phyloP scores from a whole-genome alignment of 164 flowering plant species.

The Aristolochia contorta region DNA sequence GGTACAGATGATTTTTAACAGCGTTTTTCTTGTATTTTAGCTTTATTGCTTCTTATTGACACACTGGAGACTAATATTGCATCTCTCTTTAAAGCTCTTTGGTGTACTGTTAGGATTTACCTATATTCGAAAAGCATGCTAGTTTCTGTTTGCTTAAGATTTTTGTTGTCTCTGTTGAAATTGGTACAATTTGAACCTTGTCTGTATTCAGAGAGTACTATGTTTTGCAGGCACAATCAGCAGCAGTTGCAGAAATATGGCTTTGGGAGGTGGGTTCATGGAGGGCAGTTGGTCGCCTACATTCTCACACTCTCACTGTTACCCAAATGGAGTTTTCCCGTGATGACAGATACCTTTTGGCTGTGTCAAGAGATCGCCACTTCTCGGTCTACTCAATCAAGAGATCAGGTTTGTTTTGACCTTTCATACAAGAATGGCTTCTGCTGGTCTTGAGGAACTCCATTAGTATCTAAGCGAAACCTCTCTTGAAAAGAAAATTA shows the following conservation, averaged over 20 bases:
- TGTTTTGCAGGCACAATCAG: conserved; percentile 73
- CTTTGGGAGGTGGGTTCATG: conserved; percentile 91
- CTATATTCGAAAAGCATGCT: too few relatives aligned
- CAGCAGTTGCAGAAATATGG: conserved; percentile 85
- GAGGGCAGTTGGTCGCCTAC: conserved; percentile 88
- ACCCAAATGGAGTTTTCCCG: conserved; percentile 83
- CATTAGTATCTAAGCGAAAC: too few relatives aligned
- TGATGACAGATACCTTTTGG: conserved; percentile 64
- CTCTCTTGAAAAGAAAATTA: too few relatives aligned
- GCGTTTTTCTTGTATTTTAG: background rate
- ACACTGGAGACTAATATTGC: background rate
- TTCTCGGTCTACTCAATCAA: conserved; percentile 66
- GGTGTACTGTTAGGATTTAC: too few relatives aligned
- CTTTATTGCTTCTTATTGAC: too few relatives aligned
- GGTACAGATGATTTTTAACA: conserved; percentile 24
- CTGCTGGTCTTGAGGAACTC: too few relatives aligned
- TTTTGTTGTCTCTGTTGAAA: too few relatives aligned
- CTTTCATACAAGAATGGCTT: too few relatives aligned
- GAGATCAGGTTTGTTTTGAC: conserved; percentile 37
- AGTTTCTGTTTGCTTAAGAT: too few relatives aligned
- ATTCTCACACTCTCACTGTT: conserved; percentile 83
- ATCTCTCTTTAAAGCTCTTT: too few relatives aligned
- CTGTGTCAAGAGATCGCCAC: conserved; percentile 95
- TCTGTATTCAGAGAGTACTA: too few relatives aligned
- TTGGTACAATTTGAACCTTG: too few relatives aligned